A percentile compares a stretch with the other conserved stretches of the same genome.
Evolutionary conservation across 78 protist genomes (phyloP).

Genomic region (Isochrysis galbana): DNA sequence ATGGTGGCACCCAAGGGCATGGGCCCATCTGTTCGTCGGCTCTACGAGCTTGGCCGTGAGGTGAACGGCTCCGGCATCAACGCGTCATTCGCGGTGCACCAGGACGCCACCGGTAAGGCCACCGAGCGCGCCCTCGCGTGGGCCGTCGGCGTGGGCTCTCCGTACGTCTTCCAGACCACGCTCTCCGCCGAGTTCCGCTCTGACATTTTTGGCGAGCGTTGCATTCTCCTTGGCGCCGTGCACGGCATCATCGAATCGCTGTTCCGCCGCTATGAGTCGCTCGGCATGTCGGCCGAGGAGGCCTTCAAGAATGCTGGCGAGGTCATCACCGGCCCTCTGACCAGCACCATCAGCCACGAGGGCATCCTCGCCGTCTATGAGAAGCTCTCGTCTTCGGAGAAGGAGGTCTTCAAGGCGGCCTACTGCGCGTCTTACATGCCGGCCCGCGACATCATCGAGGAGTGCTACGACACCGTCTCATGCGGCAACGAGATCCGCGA

Average conservation of each 20-base stretch:
- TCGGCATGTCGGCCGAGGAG: conserved; percentile 39
- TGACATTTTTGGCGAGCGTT: conserved; percentile 47
- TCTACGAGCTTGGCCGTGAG: conserved; percentile 17
- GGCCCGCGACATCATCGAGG: conserved; percentile 21
- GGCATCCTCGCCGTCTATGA: conserved; percentile 37
- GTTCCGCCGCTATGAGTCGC: conserved; percentile 24
- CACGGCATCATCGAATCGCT: conserved; percentile 44
- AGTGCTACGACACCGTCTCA: conserved; percentile 41
- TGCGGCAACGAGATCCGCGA: conserved; percentile 48
- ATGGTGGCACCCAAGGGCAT: conserved; percentile 35
- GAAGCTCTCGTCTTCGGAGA: neutral
- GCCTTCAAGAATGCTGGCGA: conserved; percentile 31
- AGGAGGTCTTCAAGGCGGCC: conserved; percentile 2
- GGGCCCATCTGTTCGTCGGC: conserved; percentile 31
- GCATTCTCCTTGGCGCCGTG: conserved; percentile 48
- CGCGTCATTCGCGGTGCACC: conserved; percentile 41
- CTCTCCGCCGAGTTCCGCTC: conserved; percentile 41
- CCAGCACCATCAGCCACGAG: conserved; percentile 29
- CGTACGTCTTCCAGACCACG: conserved; percentile 38
- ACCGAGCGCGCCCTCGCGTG: conserved; percentile 40
- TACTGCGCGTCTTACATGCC: conserved; percentile 41
- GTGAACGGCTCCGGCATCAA: conserved; percentile 43
- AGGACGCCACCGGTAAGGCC: conserved; percentile 28
- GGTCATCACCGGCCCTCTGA: conserved; percentile 35
- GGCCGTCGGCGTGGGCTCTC: conserved; percentile 39